Evolutionary conservation across 768 basidiomycete genomes (phyloP), one percentile per base, ranked within the genome.

Genomic region (Goffeauzyma gilvescens): DNA sequence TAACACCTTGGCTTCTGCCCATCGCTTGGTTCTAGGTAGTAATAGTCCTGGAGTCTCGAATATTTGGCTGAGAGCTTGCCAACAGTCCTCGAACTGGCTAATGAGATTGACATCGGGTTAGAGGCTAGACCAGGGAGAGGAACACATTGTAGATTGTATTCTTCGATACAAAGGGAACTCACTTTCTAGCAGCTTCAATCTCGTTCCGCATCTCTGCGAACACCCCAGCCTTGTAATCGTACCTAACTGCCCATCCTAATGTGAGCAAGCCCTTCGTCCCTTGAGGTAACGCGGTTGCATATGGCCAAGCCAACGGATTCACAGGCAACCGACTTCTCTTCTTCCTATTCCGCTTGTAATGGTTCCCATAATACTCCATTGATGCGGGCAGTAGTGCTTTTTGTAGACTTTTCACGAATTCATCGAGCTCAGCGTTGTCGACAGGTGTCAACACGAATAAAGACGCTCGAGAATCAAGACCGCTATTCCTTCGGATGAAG

Each of bases 1-100:
- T 2, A 96, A 71, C 2, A 96, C 93, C 62, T 89, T 93, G 3
- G 90, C 90, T 62, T 98, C 93, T 13, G 89, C 87, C 90, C 90
- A 96, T 23, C 90, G 72, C 59, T 96, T 98, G 1, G 87, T 95
- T 7, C 90, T 74, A 5, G 87, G 86, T 1, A 82, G 83, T 6
- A 93, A 66, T 38, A 82, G 79, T 4, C 76, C 76, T 2, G 79
- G 80, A 6, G 84, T 85, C 2, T 78, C 76, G 57, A 95, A 90
- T 80, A 93, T 86, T 44, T 79, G 76, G 37, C 76, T 69, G 4
- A 95, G 68, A 38, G 73, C 78, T 26, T 73, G 73, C 66, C 90
- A 90, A 10, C 84, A 85, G 54, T 93, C 87, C 63, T 90, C 86
- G 56, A 87, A 93, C 60, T 95, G 86, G 58, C 86, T 87, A 34